These are phyloP conservation scores for Fraxinus cuspidata DNA, from an alignment of 257 asterid species.

Conservation along the genomic window DNA sequence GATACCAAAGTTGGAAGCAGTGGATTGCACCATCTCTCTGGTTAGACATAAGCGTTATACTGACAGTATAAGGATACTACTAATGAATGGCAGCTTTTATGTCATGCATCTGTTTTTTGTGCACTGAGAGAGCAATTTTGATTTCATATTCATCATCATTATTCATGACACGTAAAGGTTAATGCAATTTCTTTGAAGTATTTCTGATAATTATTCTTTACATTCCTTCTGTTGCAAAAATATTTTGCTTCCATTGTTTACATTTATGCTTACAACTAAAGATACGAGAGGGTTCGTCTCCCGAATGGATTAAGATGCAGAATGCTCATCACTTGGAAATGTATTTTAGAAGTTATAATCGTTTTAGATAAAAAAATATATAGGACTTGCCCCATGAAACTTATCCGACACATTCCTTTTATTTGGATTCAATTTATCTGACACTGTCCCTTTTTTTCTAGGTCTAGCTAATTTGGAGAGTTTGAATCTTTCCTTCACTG, in stretches of 20 bases:
- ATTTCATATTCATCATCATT: not conserved
- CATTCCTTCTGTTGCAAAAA: not conserved
- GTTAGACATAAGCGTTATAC: constrained; percentile 38
- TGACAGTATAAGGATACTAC: not conserved
- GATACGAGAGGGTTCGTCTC: not conserved
- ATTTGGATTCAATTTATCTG: not conserved
- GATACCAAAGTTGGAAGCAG: constrained; percentile 93
- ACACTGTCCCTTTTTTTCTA: constrained; percentile 14
- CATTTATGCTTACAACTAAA: not conserved
- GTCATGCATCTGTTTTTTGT: not conserved
- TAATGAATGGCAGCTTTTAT: not conserved
- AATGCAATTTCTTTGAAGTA: not conserved
- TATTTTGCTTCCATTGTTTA: not conserved
- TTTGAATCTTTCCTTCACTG: constrained; percentile 88
- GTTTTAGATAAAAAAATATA: not conserved
- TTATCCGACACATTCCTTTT: too few relatives aligned
- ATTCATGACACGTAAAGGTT: not conserved
- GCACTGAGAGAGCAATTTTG: not conserved
- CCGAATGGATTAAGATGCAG: not conserved
- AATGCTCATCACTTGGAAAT: too few relatives aligned
- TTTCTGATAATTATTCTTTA: not conserved
- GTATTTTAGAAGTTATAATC: not conserved
- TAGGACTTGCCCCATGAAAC: not conserved
- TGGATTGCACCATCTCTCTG: constrained; percentile 87
- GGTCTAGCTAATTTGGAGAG: constrained; percentile 72